Conservation (phyloP, 2,329 filamentous ascomycete species). For the Penicillium sp. region DNA sequence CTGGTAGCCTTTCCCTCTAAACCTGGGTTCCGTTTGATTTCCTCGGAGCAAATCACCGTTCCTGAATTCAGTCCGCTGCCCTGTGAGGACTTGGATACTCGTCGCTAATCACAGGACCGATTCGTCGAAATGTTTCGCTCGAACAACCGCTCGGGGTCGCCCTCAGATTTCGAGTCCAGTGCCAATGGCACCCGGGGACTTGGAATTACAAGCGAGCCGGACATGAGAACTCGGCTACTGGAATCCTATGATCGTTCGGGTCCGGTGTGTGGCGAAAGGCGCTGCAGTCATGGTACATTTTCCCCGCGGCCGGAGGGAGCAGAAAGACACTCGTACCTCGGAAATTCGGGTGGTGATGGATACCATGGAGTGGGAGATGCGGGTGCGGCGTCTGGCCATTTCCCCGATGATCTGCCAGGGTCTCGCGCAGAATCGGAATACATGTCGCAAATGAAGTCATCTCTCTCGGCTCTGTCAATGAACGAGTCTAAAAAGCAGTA, state of each 20-base stretch:
- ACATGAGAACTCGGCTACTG: constrained; percentile 39
- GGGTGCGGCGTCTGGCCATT: constrained; percentile 21
- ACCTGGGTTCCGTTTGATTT: neutral
- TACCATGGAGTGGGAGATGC: constrained; percentile 34
- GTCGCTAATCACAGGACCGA: constrained; percentile 32
- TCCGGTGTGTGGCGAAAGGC: constrained; percentile 40
- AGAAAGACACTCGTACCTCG: constrained; percentile 45
- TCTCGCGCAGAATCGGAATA: constrained; percentile 56
- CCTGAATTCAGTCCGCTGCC: constrained; percentile 26
- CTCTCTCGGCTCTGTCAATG: constrained; percentile 72
- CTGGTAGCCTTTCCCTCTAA: neutral
- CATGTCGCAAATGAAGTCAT: constrained; percentile 68
- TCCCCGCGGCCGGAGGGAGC: constrained; percentile 65
- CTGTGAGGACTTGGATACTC: constrained; percentile 20
- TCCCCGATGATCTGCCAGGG: constrained; percentile 39
- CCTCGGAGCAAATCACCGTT: constrained; percentile 21
- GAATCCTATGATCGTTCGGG: constrained; percentile 39
- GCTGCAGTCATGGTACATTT: constrained; percentile 73
- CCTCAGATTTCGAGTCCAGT: constrained; percentile 6
- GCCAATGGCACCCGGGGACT: constrained; percentile 4
- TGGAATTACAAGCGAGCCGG: constrained; percentile 20
- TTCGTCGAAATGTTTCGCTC: constrained; percentile 33
- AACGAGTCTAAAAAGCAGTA: constrained; percentile 73
- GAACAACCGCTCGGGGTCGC: constrained; percentile 11
- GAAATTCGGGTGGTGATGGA: constrained; percentile 28